phyloP scores from a whole-genome alignment of 768 basidiomycete species.

The Neoboletus brunneissimus region DNA sequence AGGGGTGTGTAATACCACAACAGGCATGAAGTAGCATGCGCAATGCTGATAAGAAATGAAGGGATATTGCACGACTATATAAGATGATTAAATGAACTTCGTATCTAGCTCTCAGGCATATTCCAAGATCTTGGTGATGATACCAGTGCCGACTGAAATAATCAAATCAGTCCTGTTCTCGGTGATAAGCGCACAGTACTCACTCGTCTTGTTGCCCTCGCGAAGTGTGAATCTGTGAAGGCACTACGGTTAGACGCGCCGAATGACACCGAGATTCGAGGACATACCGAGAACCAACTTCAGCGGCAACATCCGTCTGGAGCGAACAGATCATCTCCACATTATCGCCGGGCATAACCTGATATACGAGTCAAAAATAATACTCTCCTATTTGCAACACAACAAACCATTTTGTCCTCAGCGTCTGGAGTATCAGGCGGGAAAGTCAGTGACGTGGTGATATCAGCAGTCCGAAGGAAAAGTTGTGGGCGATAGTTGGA shows the following conservation, averaged over 20 bases:
- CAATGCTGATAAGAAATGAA: conserved; percentile 27
- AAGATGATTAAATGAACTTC: conserved; percentile 19
- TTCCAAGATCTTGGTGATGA: conserved; percentile 82
- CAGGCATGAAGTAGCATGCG: not conserved
- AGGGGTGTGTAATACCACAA: not conserved
- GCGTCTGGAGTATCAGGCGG: conserved; percentile 80
- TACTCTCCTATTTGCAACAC: not conserved
- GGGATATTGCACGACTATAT: conserved; percentile 12
- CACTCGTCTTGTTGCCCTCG: conserved; percentile 91
- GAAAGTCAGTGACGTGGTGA: conserved; percentile 82
- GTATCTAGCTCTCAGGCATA: conserved; percentile 25
- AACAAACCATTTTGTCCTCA: conserved; percentile 78
- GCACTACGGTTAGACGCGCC: not conserved
- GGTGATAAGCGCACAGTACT: conserved; percentile 23
- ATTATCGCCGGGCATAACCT: conserved; percentile 98
- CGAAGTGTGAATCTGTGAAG: conserved; percentile 74
- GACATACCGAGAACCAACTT: conserved; percentile 75
- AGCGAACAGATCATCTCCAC: conserved; percentile 88
- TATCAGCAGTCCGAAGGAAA: conserved; percentile 93
- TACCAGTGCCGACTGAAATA: conserved; percentile 81
- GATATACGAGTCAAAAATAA: conserved; percentile 5
- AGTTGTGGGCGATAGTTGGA: conserved; percentile 92
- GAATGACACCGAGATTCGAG: not conserved
- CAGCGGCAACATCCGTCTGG: conserved; percentile 82
- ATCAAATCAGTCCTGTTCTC: conserved; percentile 11